Evolutionary conservation across 257 asterid genomes (phyloP).

Genomic region (Nicotiana obtusifolia): DNA sequence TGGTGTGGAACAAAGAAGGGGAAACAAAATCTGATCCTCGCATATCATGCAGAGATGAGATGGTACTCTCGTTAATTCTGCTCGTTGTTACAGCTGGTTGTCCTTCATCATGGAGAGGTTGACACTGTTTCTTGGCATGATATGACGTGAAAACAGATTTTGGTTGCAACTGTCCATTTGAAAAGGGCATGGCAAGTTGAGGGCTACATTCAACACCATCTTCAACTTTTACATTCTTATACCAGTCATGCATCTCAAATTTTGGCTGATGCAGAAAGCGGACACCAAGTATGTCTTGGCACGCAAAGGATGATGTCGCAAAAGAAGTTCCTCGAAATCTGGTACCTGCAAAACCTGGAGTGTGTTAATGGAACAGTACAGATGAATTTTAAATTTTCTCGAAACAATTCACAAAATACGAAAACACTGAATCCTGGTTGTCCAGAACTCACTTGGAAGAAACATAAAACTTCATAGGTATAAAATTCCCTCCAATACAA

Average conservation of each 20-base stretch:
- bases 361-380: not conserved
- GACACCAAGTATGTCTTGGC: conserved; percentile 28
- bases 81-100: not conserved
- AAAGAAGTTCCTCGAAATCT: conserved; percentile 22
- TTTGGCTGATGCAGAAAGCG: conserved; percentile 20
- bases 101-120: conserved; percentile 2
- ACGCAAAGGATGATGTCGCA: conserved; percentile 23
- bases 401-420: not conserved
- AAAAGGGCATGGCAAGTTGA: conserved; percentile 12
- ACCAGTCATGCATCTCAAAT: conserved; percentile 25
- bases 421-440: not conserved
- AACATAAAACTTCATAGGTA: not conserved
- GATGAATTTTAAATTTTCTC: not conserved
- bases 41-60: conserved; percentile 14
- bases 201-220: conserved; percentile 20
- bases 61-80: conserved; percentile 13
- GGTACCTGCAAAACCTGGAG: conserved; percentile 17
- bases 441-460: not conserved
- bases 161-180: conserved; percentile 7
- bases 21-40: conserved; percentile 16
- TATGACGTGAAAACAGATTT: conserved; percentile 12
- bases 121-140: conserved; percentile 11
- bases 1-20: conserved; percentile 15
- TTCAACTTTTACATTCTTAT: conserved; percentile 20
- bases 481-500: not conserved